Base-by-base conservation (phyloP, 495 filamentous ascomycete species). In the Penicillium chermesinum region DNA sequence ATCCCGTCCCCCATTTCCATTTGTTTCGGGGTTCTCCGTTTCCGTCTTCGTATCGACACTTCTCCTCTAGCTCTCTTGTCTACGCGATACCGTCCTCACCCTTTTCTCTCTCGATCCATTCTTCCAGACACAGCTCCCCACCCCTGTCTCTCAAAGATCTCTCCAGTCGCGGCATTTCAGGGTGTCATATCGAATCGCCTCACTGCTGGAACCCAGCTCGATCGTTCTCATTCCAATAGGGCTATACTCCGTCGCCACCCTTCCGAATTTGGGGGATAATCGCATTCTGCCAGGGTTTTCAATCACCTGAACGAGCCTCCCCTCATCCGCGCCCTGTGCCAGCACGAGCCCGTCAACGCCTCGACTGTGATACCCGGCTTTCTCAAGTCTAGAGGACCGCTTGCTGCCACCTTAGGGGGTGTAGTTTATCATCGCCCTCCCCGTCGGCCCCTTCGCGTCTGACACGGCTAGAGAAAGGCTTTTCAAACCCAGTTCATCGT, bases 41-140 rank as follows among this genome's bases (percentile, higher is more conserved):
- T 54, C 57, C 53, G 50, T 46, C 58, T 52, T 46, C 36, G n/a
- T n/a, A n/a, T n/a, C n/a, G n/a, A n/a, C n/a, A n/a, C n/a, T n/a
- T n/a, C n/a, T 38, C 48, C 42, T 41, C 48, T 38, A 42, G 40
- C 46, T 44, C 52, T 59, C 59, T 14, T 46, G 52, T 69, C 65
- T 46, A 58, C 59, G 63, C 66, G 65, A 68, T 62, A 58, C 61
- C 57, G 46, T 54, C 53, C 37, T 37, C 37, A 53, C 57, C 55
- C 61, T 58, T 55, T 64, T 63, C 56, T 36, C 55, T 44, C 57
- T 52, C 54, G 40, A 49, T 59, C 48, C 42, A 55, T 63, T 61
- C 54, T 57, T 57, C 53, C 53, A 57, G 59, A 55, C 58, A 53
- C n/a, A n/a, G n/a, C n/a, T n/a, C 52, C 41, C 42, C 38, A 36